Evolutionary conservation across 345 rosid genomes (phyloP), one percentile per base, ranked within the genome.

Genomic region (Pugionium dolabratum): DNA sequence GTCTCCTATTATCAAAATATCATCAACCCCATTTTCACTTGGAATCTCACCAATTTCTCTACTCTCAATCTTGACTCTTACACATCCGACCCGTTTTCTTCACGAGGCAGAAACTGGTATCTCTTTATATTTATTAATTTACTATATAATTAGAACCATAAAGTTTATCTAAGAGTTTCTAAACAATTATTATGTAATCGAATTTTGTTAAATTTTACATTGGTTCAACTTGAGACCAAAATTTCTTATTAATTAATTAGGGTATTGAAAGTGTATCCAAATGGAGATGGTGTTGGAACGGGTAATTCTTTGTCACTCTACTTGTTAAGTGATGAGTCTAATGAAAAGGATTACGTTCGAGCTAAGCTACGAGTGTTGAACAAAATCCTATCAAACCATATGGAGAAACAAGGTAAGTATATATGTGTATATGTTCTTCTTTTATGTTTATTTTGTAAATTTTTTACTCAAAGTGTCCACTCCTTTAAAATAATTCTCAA

Each of bases 41-140:
- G 72, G 72, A 29, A 47, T 7, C 10, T 67, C 11, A 1, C 53
- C 31, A 8, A 37, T 28, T 58, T 67, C 42, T 67, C 49, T 9
- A 67, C 56, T 4, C 11, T 18, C 5, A 0, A 2, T 18, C 9
- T 1, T 3, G 64, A 67, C 7, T 40, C 30, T 39, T 47, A 47
- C 33, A 47, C 46, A 47, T 67, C 64, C 26, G 50, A 57, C 2
- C 3, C 30, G 5, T 57, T 57, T 47, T 29, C 33, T 26, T 37
- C 54, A 4, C 64, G 72, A 47, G 64, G 56, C 35, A 67, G 54
- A 37, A 67, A 67, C 37, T 67, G 72, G 72, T 67, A 8, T 47
- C 28, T 42, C 10, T 40, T n/a, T 40, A 18, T 18, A 18, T 18
- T 18, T 18, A 18, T 18, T 18, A 18, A 18, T 18, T 18, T 18